Conservation (phyloP, 805 yeast genomes). For the Sugiyamaella valdiviana region DNA sequence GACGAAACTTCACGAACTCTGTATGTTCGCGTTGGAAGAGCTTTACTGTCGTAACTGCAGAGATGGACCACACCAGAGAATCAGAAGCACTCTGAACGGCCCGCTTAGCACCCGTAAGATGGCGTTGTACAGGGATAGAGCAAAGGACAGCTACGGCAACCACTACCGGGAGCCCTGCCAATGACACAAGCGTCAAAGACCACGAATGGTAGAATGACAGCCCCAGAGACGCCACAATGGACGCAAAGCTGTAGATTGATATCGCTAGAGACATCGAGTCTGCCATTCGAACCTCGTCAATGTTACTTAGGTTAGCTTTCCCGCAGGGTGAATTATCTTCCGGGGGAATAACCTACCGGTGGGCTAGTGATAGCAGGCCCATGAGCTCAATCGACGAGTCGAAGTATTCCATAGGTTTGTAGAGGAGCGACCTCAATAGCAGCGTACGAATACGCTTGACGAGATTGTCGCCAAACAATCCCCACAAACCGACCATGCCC, state of each 20-base stretch:
- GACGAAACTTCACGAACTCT: constrained; percentile 45
- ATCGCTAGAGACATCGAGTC: constrained; percentile 61
- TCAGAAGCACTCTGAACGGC: constrained; percentile 52
- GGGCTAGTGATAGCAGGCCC: constrained; percentile 24
- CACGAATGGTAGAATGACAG: constrained; percentile 75
- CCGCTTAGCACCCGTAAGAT: constrained; percentile 52
- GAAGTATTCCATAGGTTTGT: constrained; percentile 52
- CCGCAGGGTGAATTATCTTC: background rate
- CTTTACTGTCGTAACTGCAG: constrained; percentile 54
- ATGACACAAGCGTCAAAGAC: constrained; percentile 73
- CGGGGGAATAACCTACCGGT: constrained; percentile 20
- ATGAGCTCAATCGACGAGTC: constrained; percentile 60
- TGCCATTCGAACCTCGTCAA: constrained; percentile 67
- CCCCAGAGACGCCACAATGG: constrained; percentile 49
- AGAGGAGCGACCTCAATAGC: constrained; percentile 42
- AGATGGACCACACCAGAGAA: constrained; percentile 63
- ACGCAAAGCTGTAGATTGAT: constrained; percentile 46
- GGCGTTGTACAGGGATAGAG: constrained; percentile 45
- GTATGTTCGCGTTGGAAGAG: constrained; percentile 47
- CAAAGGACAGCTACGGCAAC: constrained; percentile 42
- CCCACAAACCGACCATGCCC: constrained; percentile 56
- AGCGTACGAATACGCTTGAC: constrained; percentile 48
- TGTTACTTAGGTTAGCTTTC: constrained; percentile 40
- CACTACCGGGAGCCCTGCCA: constrained; percentile 70
- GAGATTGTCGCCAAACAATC: constrained; percentile 65